phyloP scores from a whole-genome alignment of 768 basidiomycete genomes.

The Kwoniella bestiolae region DNA sequence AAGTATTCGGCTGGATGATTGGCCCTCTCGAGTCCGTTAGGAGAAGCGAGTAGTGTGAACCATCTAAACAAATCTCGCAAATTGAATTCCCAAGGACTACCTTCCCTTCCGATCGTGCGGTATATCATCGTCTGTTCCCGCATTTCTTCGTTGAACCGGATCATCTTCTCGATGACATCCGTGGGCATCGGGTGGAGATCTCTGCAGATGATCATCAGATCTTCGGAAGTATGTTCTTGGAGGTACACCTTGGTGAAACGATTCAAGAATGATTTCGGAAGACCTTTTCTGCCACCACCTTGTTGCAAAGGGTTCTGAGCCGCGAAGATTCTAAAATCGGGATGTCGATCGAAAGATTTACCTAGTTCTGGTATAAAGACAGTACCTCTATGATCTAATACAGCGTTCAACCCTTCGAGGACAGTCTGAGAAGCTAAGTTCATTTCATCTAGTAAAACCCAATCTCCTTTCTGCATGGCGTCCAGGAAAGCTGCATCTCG shows the following conservation, averaged over 20 bases:
- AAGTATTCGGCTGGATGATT: slow-evolving; percentile 70
- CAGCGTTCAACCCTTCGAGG: slow-evolving; percentile 93
- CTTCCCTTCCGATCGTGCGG: slow-evolving; percentile 73
- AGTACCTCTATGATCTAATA: slow-evolving; percentile 91
- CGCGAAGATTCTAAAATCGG: slow-evolving; percentile 94
- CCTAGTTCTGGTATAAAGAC: slow-evolving; percentile 95
- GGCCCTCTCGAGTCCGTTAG: slow-evolving; percentile 55
- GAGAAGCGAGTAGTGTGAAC: slow-evolving; percentile 63
- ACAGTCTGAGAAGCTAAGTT: slow-evolving; percentile 96
- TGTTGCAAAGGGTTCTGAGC: slow-evolving; percentile 96
- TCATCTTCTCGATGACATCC: slow-evolving; percentile 71
- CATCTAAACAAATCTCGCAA: slow-evolving; percentile 91
- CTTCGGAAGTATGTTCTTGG: slow-evolving; percentile 76
- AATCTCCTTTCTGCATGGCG: slow-evolving; percentile 91
- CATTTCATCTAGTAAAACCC: slow-evolving; percentile 99
- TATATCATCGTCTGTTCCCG: slow-evolving; percentile 69
- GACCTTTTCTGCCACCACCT: slow-evolving; percentile 94
- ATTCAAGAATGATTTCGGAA: slow-evolving; percentile 96
- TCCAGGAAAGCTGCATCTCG: slow-evolving; percentile 93
- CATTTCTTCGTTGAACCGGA: slow-evolving; percentile 75
- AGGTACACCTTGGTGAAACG: slow-evolving; percentile 98
- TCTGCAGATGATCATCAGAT: slow-evolving; percentile 77
- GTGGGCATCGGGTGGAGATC: slow-evolving; percentile 71
- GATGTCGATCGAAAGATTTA: slow-evolving; percentile 82
- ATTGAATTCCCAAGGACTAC: slow-evolving; percentile 97